A percentile compares a stretch with the other conserved stretches of the same genome.
These are phyloP conservation scores for Rhizomucor pusillus DNA, from an alignment of 371 early-diverging fungal species.

Conservation along the genomic window DNA sequence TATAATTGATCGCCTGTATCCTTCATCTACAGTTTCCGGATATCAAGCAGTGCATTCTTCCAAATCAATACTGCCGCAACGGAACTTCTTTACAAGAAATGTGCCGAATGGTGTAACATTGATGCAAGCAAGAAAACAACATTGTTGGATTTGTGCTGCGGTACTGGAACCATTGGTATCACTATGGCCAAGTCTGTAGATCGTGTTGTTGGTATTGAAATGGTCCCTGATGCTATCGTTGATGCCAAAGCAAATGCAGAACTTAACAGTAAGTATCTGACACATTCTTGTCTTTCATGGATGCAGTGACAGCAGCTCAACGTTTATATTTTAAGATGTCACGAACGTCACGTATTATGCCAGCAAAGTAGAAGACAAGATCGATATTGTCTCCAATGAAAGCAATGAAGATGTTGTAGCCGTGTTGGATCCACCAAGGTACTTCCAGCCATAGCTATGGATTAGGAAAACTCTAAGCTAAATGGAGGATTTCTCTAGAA, in stretches of 20 bases:
- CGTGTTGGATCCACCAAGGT: slow-evolving; percentile 84
- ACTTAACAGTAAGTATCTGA: slow-evolving; percentile 51
- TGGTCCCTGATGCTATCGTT: slow-evolving; percentile 67
- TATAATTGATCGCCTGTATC: neutral
- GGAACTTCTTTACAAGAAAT: slow-evolving; percentile 61
- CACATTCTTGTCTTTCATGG: slow-evolving; percentile 2
- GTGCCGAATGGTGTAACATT: slow-evolving; percentile 44
- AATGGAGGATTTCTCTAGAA: slow-evolving; percentile 17
- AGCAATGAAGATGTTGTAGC: slow-evolving; percentile 47
- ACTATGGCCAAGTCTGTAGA: slow-evolving; percentile 69
- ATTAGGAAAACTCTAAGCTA: too few species aligned
- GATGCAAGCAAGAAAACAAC: slow-evolving; percentile 36
- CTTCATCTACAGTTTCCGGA: slow-evolving; percentile 49
- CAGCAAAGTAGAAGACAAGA: slow-evolving; percentile 66
- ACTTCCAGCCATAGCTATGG: neutral
- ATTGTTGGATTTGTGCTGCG: slow-evolving; percentile 83
- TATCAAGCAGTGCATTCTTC: slow-evolving; percentile 79
- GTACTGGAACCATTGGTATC: slow-evolving; percentile 88
- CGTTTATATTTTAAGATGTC: slow-evolving; percentile 23
- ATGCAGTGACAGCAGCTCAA: neutral
- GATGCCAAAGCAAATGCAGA: slow-evolving; percentile 76
- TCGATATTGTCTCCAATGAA: slow-evolving; percentile 39
- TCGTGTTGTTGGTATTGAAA: slow-evolving; percentile 77
- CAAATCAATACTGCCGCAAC: slow-evolving; percentile 79
- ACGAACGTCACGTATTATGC: slow-evolving; percentile 59